Evolutionary conservation across 352 stramenopile species (phyloP).

Genomic region (Phytophthora sp.): DNA sequence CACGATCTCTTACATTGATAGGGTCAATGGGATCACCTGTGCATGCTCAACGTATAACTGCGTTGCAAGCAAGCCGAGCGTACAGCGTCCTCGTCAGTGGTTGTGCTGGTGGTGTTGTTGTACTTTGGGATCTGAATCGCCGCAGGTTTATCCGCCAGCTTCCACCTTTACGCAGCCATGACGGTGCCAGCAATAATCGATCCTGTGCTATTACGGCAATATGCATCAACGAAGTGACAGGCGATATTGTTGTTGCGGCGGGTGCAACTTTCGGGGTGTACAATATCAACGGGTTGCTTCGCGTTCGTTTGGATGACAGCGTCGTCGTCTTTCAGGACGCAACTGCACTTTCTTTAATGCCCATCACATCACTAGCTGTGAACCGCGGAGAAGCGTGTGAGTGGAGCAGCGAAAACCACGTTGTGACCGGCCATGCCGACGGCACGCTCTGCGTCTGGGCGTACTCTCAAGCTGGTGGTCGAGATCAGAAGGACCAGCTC

Average conservation of each 20-base stretch:
- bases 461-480: conserved; percentile 49
- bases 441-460: conserved; percentile 70
- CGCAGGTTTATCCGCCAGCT: conserved; percentile 59
- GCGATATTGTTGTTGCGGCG: conserved; percentile 64
- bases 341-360: conserved; percentile 30
- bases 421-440: conserved; percentile 71
- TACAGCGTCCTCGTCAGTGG: conserved; percentile 75
- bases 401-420: conserved; percentile 64
- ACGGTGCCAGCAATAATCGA: background rate
- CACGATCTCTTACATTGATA: conserved; percentile 48
- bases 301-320: conserved; percentile 54
- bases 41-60: conserved; percentile 50
- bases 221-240: conserved; percentile 69
- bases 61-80: conserved; percentile 57
- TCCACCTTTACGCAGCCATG: conserved; percentile 19
- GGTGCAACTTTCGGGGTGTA: conserved; percentile 61
- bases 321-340: conserved; percentile 55
- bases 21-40: conserved; percentile 50
- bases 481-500: conserved; percentile 1
- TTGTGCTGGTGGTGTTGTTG: conserved; percentile 52
- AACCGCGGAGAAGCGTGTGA: conserved; percentile 58
- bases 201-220: conserved; percentile 62
- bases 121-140: conserved; percentile 81
- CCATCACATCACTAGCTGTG: conserved; percentile 55
- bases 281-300: conserved; percentile 68